These are phyloP conservation scores for Aspergillus alliaceus DNA, from an alignment of 2,329 filamentous ascomycete genomes.

Conservation along the genomic window DNA sequence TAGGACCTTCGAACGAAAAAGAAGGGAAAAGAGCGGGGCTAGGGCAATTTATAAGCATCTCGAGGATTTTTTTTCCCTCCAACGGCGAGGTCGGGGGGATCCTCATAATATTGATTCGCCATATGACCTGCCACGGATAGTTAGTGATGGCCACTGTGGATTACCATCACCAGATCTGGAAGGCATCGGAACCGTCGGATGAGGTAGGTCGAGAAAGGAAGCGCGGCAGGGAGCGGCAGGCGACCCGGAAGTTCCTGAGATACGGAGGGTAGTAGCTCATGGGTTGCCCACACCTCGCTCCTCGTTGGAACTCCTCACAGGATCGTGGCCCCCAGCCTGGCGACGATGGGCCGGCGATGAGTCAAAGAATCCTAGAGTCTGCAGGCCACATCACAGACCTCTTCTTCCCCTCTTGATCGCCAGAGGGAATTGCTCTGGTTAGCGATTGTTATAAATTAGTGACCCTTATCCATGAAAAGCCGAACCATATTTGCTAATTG, in stretches of 20 bases:
- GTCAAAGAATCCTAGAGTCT: slow-evolving; percentile 2
- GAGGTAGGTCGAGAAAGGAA: slow-evolving; percentile 8
- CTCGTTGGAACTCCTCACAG: slow-evolving; percentile 4
- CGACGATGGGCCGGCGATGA: slow-evolving; percentile 7
- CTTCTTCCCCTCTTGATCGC: slow-evolving; percentile 16
- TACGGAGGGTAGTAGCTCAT: not conserved
- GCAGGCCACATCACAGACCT: slow-evolving; percentile 12
- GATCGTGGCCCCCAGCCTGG: slow-evolving; percentile 3
- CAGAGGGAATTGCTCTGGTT: not conserved
- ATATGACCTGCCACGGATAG: slow-evolving; percentile 22
- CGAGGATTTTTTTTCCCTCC: slow-evolving; percentile 8
- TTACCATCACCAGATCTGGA: slow-evolving; percentile 24
- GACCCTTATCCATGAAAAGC: not conserved
- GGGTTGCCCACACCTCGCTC: not conserved
- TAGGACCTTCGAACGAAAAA: slow-evolving; percentile 4
- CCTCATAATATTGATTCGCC: slow-evolving; percentile 22
- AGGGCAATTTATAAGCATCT: slow-evolving; percentile 20
- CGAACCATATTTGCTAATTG: not conserved
- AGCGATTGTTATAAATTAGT: slow-evolving; percentile 1
- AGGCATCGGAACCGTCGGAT: slow-evolving; percentile 24
- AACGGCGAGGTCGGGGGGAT: slow-evolving; percentile 12
- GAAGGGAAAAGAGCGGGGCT: slow-evolving; percentile 14
- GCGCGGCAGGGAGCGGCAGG: slow-evolving; percentile 15
- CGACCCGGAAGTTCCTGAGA: slow-evolving; percentile 7
- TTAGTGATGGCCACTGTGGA: slow-evolving; percentile 19